phyloP scores from a whole-genome alignment of 805 yeast genomes.

The Yamadazyma scolyti region DNA sequence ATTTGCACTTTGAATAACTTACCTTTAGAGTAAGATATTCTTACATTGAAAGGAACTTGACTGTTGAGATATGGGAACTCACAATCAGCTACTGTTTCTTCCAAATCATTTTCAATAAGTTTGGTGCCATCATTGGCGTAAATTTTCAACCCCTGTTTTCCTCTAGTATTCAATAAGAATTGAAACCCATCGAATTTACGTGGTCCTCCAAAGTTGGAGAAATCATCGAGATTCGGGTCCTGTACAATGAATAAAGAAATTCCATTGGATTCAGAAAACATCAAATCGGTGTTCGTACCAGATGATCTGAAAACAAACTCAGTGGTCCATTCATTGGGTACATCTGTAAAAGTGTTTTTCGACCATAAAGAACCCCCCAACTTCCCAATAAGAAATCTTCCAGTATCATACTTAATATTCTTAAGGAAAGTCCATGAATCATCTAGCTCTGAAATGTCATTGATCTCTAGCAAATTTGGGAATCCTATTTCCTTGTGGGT shows the following conservation, averaged over 20 bases:
- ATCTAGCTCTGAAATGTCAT: slow-evolving; percentile 19
- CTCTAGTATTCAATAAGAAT: slow-evolving; percentile 48
- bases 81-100: slow-evolving; percentile 51
- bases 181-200: slow-evolving; percentile 60
- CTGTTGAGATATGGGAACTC: slow-evolving; percentile 60
- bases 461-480: slow-evolving; percentile 30
- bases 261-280: slow-evolving; percentile 44
- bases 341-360: slow-evolving; percentile 11
- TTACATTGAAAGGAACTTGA: slow-evolving; percentile 65
- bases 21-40: slow-evolving; percentile 53
- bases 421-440: slow-evolving; percentile 40
- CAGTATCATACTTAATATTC: slow-evolving; percentile 88
- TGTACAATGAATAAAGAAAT: slow-evolving; percentile 46
- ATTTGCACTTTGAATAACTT: slow-evolving; percentile 59
- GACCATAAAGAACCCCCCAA: slow-evolving; percentile 23
- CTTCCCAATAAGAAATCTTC: slow-evolving; percentile 22
- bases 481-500: slow-evolving; percentile 28
- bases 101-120: slow-evolving; percentile 23
- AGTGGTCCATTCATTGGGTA: slow-evolving; percentile 45
- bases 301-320: slow-evolving; percentile 63
- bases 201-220: slow-evolving; percentile 49
- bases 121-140: slow-evolving; percentile 58
- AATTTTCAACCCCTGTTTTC: slow-evolving; percentile 53
- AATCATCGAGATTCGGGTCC: slow-evolving; percentile 13
- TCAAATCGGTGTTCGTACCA: slow-evolving; percentile 34